Evolutionary conservation across 2,329 filamentous ascomycete species (phyloP), one percentile per base, ranked within the genome.

Genomic region (Penicillium janthinellum): DNA sequence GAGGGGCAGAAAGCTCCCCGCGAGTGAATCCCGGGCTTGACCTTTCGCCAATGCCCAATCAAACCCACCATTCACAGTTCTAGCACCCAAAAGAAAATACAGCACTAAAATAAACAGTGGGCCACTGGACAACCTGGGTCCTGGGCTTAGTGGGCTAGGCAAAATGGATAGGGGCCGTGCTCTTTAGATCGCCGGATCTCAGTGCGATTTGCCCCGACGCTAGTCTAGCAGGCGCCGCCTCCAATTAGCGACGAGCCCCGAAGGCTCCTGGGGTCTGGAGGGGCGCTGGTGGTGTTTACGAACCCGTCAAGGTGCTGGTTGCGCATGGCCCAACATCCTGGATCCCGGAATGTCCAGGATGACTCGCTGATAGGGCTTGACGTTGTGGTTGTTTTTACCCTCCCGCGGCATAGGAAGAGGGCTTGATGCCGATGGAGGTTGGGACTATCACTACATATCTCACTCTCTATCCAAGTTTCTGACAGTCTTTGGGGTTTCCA

Each of bases 281-380:
- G 11, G 28, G 37, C 11, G 17, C 14, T 12, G 17, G 38, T 35
- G 54, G 41, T 53, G 56, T 54, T 20, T 20, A 52, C 58, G 61
- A 66, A 63, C 66, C 61, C 64, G 63, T 67, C 64, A 69, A 67
- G 54, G 25, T 65, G 41, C 44, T 58, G 58, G 52, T 61, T 63
- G 52, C 60, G 60, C 66, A 59, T 57, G 67, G 63, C 66, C 66
- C 67, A 68, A 60, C 52, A 68, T 44, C 63, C 64, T 60, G 67
- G 67, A 59, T 62, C 64, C 66, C 64, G 67, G 67, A 53, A 57
- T 54, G 39, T 35, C 42, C 48, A 51, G 47, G 8, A 56, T 67
- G 57, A 64, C 64, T 65, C 60, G 65, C 65, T 45, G 58, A 65
- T 61, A 63, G 54, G 47, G 55, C 55, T 56, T 59, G 51, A 50